Percentiles rank a stretch among this genome's conserved stretches.
These are phyloP conservation scores for Rhipidocladum racemiflorum DNA, from an alignment of 176 grass and related monocot genomes.

Conservation along the genomic window DNA sequence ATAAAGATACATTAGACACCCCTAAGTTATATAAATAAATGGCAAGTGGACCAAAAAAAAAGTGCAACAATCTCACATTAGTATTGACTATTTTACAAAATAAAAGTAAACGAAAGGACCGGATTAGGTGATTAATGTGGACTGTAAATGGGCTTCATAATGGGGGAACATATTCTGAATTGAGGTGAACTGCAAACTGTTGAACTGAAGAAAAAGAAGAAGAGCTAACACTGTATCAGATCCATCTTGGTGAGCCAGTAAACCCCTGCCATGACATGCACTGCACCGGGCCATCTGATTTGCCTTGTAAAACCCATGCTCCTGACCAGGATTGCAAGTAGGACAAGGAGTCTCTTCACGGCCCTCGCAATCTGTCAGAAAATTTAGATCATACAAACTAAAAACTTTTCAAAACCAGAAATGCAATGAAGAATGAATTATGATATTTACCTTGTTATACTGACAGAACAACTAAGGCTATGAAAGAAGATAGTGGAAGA, in stretches of 20 bases:
- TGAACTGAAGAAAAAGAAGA: not conserved
- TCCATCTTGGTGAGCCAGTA: slow-evolving; percentile 83
- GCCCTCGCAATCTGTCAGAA: slow-evolving; percentile 58
- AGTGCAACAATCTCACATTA: not conserved
- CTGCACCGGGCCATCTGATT: slow-evolving; percentile 70
- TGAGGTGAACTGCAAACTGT: slow-evolving; percentile 5
- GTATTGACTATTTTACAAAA: not conserved
- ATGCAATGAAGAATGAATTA: slow-evolving; percentile 5
- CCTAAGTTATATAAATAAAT: not conserved
- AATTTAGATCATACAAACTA: not conserved
- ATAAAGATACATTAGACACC: not conserved
- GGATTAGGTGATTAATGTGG: not conserved
- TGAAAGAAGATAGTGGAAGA: not conserved
- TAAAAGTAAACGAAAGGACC: not conserved
- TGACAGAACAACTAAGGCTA: not conserved
- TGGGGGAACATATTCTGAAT: not conserved
- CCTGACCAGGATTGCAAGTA: slow-evolving; percentile 67
- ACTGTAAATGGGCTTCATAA: not conserved
- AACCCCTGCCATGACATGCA: slow-evolving; percentile 72
- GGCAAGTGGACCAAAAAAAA: not conserved
- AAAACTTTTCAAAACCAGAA: not conserved
- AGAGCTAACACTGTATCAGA: slow-evolving; percentile 77
- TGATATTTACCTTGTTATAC: slow-evolving; percentile 8
- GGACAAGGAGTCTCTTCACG: slow-evolving; percentile 62
- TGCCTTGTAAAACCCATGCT: slow-evolving; percentile 60